Evolutionary conservation across 2,329 filamentous ascomycete species (phyloP), one percentile per base, ranked within the genome.

Genomic region (Arthrobotrys conoides): DNA sequence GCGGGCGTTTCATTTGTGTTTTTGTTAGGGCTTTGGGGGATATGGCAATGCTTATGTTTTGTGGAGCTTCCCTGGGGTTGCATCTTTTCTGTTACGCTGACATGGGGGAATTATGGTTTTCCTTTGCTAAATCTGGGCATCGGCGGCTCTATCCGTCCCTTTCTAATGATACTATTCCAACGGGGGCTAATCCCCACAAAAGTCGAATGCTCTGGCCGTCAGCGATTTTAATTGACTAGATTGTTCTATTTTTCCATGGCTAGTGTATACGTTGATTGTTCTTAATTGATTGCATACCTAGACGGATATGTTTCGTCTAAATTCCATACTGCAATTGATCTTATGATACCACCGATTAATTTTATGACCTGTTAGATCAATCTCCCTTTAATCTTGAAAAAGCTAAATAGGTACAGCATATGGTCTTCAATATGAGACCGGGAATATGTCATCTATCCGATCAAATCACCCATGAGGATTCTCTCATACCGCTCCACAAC

Each of bases 401-500:
- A 30, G 36, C 4, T n/a, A 33, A 22, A n/a, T n/a, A 30, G 22
- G 12, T 30, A 51, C 14, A n/a, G n/a, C n/a, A 30, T 55, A 33
- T n/a, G 16, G 12, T 53, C 49, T 14, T 6, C 10, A 30, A 53
- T 33, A 5, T 59, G 49, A 30, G 3, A 3, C 27, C 3, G 27
- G 46, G 33, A 16, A 41, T 16, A 12, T 2, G 14, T 12, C 12
- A n/a, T 14, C 38, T 65, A 72, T n/a, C 67, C 69, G 36, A 79
- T 76, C 53, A 80, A 65, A 24, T 81, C 82, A 10, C 81, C 82
- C 81, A 82, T 81, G n/a, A 82, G 66, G 33, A 80, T 71, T 76
- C 80, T 81, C 48, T 82, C 80, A 59, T 80, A 82, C 46, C 66
- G 75, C 68, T 82, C 80, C 22, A 81, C 76, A 8, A 93, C 90